A percentile compares a stretch with the other conserved stretches of the same genome.
phyloP scores from a whole-genome alignment of 176 grass and related monocot genomes.

The Canna indica region DNA sequence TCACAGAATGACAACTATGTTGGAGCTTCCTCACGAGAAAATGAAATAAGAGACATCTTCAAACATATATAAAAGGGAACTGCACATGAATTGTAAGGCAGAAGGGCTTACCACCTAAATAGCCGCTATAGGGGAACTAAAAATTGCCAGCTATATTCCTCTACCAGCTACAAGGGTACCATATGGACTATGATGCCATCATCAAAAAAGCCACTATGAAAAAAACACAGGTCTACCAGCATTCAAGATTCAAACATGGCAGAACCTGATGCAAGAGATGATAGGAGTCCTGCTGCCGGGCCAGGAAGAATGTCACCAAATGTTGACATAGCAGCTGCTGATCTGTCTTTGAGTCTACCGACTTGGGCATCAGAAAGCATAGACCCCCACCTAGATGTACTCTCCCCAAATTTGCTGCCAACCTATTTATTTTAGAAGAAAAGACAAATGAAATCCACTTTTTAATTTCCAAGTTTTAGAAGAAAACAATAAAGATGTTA shows the following conservation, averaged over 20 bases:
- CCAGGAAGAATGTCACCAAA: conserved; percentile 93
- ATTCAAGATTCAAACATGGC: conserved; percentile 43
- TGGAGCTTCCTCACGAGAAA: background rate
- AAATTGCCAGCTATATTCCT: background rate
- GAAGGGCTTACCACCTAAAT: too few species aligned
- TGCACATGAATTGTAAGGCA: background rate
- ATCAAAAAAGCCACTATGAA: background rate
- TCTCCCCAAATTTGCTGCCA: conserved; percentile 98
- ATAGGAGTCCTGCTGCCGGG: conserved; percentile 81
- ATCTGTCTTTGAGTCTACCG: conserved; percentile 54
- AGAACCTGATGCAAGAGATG: conserved; percentile 71
- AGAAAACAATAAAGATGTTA: background rate
- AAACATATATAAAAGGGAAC: background rate
- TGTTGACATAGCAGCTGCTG: conserved; percentile 31
- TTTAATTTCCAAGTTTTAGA: background rate
- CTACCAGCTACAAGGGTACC: background rate
- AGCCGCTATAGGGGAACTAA: background rate
- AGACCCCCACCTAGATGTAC: conserved; percentile 90
- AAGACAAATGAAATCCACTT: background rate
- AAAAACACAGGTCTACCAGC: background rate
- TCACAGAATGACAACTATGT: background rate
- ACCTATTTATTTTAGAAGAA: conserved; percentile 38
- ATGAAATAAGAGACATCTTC: background rate
- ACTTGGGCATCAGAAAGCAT: conserved; percentile 97
- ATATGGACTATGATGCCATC: background rate